Percentiles rank a stretch among this genome's conserved stretches.
Conservation (phyloP, 805 yeast species). For the Tetrapisispora nanseiensis region DNA sequence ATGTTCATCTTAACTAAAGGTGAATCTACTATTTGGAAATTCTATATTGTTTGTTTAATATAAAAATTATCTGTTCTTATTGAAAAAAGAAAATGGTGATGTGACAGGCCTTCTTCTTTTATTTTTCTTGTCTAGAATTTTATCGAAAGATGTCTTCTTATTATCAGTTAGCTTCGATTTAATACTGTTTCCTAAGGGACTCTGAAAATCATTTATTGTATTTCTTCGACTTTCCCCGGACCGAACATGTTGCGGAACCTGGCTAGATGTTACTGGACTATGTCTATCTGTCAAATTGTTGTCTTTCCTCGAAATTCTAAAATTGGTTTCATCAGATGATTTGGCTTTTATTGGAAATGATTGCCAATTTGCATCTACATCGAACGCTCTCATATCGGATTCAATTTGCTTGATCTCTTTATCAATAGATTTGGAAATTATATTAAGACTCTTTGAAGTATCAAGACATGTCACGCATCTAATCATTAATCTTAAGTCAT, state of each 20-base stretch:
- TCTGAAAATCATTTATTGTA: neutral
- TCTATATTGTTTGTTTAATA: too few species aligned
- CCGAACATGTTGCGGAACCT: neutral
- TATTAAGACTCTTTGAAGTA: constrained; percentile 18
- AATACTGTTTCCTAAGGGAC: neutral
- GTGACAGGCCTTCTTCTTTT: neutral
- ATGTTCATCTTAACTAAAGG: too few species aligned
- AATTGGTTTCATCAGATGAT: neutral
- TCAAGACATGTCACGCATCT: constrained; percentile 28
- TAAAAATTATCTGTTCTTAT: neutral
- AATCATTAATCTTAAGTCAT: constrained; percentile 52
- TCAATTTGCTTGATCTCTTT: constrained; percentile 6
- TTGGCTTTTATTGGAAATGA: neutral
- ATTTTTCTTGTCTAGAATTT: neutral
- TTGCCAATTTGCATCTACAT: neutral
- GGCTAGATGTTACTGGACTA: neutral
- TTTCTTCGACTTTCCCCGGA: neutral
- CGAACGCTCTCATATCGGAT: constrained; percentile 2
- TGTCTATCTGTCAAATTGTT: neutral
- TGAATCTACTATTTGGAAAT: too few species aligned
- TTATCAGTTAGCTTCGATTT: neutral
- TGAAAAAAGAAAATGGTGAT: neutral
- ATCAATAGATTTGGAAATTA: constrained; percentile 10
- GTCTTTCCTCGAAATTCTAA: neutral
- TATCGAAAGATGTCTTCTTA: neutral